Conservation (phyloP, 441 rosid genomes). For the Gossypium gossypioides region DNA sequence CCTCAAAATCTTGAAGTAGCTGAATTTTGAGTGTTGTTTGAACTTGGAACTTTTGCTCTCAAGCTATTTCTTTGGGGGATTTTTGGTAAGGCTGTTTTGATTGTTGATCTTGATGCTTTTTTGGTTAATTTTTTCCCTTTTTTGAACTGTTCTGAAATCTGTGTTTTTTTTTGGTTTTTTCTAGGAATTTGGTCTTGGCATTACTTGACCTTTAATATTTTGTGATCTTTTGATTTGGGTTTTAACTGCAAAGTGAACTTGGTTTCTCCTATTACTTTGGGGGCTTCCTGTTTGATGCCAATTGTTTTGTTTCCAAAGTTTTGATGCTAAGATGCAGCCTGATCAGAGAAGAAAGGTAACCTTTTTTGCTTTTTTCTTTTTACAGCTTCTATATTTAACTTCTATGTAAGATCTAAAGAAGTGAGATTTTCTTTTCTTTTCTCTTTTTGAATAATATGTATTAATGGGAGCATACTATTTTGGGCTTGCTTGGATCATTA, state of each 20-base stretch:
- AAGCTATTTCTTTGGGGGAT: constrained; percentile 13
- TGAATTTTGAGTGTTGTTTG: not conserved
- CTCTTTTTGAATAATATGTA: not conserved
- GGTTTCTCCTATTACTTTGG: not conserved
- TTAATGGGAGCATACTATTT: not conserved
- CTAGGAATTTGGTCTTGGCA: constrained; percentile 12
- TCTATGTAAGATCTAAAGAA: not conserved
- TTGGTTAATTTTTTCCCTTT: constrained; percentile 1
- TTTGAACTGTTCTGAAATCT: constrained; percentile 12
- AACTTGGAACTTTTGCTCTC: constrained; percentile 3
- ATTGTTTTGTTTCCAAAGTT: constrained; percentile 21
- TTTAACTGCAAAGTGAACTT: constrained; percentile 14
- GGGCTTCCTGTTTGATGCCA: constrained; percentile 4
- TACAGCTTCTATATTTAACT: not conserved
- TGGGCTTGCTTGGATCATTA: not conserved
- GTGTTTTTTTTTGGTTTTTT: not conserved
- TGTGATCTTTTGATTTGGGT: constrained; percentile 19
- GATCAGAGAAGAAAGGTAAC: constrained; percentile 82
- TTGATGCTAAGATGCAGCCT: constrained; percentile 71
- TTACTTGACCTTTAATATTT: constrained; percentile 6
- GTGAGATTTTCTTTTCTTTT: not conserved
- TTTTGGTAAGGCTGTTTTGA: constrained; percentile 1
- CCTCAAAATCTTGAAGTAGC: constrained; percentile 2
- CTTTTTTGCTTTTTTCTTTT: not conserved
- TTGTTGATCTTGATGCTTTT: constrained; percentile 19